A percentile compares a stretch with the other conserved stretches of the same genome.
Evolutionary conservation across 768 basidiomycete genomes (phyloP).

Genomic region (Pleurotus citrinopileatus): DNA sequence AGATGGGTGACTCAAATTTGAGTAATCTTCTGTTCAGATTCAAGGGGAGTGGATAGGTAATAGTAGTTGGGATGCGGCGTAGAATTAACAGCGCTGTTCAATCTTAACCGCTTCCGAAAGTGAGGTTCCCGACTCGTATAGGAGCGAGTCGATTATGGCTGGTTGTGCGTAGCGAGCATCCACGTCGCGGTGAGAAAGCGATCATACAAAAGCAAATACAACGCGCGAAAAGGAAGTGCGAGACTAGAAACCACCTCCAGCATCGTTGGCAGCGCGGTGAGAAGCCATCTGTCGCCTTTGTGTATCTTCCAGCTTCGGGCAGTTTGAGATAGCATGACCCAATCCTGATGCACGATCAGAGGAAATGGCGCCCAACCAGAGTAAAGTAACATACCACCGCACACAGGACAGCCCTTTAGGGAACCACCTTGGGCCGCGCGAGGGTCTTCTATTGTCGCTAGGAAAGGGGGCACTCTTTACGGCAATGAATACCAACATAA

Average conservation of each 20-base stretch:
- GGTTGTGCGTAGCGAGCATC: too few relatives aligned
- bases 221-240: too few relatives aligned
- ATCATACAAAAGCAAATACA: not conserved
- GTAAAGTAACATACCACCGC: constrained; percentile 65
- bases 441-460: constrained; percentile 88
- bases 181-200: too few relatives aligned
- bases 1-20: too few relatives aligned
- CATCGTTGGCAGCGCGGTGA: constrained; percentile 68
- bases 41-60: too few relatives aligned
- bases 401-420: constrained; percentile 89
- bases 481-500: constrained; percentile 6
- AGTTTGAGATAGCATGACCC: constrained; percentile 91
- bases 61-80: too few relatives aligned
- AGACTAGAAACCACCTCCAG: constrained; percentile 47
- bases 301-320: constrained; percentile 94
- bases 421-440: constrained; percentile 74
- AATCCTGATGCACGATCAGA: constrained; percentile 52
- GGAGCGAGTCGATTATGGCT: too few relatives aligned
- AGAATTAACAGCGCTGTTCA: too few relatives aligned
- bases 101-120: too few relatives aligned
- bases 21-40: too few relatives aligned
- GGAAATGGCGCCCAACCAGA: not conserved
- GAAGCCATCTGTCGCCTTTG: constrained; percentile 90
- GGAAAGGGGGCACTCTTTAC: constrained; percentile 87
- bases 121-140: too few relatives aligned